phyloP scores from a whole-genome alignment of 1,139 yeast species.

The Taiozyma onychis region DNA sequence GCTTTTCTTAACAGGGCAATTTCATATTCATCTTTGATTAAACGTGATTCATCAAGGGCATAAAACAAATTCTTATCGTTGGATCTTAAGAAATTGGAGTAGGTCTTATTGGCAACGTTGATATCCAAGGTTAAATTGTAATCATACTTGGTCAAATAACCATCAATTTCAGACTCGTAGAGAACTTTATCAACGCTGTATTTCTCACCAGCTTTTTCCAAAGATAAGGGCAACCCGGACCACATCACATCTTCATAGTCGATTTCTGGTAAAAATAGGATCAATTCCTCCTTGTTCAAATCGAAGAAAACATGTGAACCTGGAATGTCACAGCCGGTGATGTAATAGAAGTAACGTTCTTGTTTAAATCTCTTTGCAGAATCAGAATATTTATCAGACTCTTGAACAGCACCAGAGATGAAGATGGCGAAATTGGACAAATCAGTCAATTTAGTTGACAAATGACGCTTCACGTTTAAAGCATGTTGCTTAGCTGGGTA shows the following conservation, averaged over 20 bases:
- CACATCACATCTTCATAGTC: constrained; percentile 93
- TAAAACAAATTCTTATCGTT: constrained; percentile 48
- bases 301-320: constrained; percentile 68
- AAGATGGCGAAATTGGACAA: constrained; percentile 36
- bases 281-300: constrained; percentile 47
- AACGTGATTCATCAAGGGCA: constrained; percentile 82
- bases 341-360: constrained; percentile 81
- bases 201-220: constrained; percentile 55
- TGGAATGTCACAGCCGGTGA: constrained; percentile 80
- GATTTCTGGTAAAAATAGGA: constrained; percentile 73
- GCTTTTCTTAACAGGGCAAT: constrained; percentile 73
- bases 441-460: constrained; percentile 25
- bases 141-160: constrained; percentile 26
- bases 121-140: constrained; percentile 35
- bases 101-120: constrained; percentile 25
- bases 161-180: constrained; percentile 45
- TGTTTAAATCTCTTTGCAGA: constrained; percentile 78
- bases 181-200: constrained; percentile 82
- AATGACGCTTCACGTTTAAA: constrained; percentile 41
- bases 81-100: constrained; percentile 33
- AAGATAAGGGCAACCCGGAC: constrained; percentile 80
- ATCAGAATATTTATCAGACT: constrained; percentile 73
- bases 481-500: constrained; percentile 81
- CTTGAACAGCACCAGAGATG: constrained; percentile 62
- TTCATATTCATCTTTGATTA: constrained; percentile 81